Percentiles rank a stretch among this genome's conserved stretches.
These are phyloP conservation scores for Colletotrichum caudatum DNA, from an alignment of 2,329 filamentous ascomycete species.

Conservation along the genomic window DNA sequence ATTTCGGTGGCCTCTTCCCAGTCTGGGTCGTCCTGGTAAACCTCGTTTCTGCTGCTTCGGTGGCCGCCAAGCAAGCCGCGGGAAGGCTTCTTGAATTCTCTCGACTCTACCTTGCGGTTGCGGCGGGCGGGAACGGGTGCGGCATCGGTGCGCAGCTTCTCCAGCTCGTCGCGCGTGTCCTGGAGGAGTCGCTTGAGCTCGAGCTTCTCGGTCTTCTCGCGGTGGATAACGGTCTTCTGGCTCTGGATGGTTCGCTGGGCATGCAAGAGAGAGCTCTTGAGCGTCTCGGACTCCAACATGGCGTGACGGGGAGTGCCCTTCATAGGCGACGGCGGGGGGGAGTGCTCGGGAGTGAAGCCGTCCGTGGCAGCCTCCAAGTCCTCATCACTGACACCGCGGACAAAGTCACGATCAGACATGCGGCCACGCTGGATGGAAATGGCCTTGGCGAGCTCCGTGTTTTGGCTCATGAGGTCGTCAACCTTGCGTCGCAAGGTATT, in stretches of 20 bases:
- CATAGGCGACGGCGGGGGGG: slow-evolving; percentile 88
- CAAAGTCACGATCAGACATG: slow-evolving; percentile 72
- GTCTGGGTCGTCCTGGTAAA: slow-evolving; percentile 82
- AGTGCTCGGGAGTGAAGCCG: slow-evolving; percentile 85
- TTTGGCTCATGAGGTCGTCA: slow-evolving; percentile 88
- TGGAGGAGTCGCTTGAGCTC: slow-evolving; percentile 95
- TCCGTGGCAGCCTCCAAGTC: slow-evolving; percentile 75
- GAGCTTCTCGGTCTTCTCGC: slow-evolving; percentile 98
- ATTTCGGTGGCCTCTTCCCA: slow-evolving; percentile 83
- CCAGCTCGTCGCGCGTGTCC: slow-evolving; percentile 92
- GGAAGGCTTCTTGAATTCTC: slow-evolving; percentile 80
- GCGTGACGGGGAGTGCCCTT: slow-evolving; percentile 93
- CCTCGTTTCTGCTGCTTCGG: slow-evolving; percentile 80
- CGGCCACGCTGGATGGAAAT: slow-evolving; percentile 80
- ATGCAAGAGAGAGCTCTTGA: slow-evolving; percentile 93
- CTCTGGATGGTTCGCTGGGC: slow-evolving; percentile 97
- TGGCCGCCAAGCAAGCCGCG: slow-evolving; percentile 78
- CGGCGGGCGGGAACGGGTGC: slow-evolving; percentile 64
- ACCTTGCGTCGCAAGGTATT: slow-evolving; percentile 84
- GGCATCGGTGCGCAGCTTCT: slow-evolving; percentile 71
- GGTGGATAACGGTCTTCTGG: slow-evolving; percentile 92
- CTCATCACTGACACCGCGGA: slow-evolving; percentile 70
- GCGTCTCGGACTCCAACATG: slow-evolving; percentile 92
- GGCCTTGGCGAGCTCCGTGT: slow-evolving; percentile 88
- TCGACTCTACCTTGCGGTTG: slow-evolving; percentile 72